phyloP scores from a whole-genome alignment of 192 early-diverging fungal species.

The Entomortierella parvispora region DNA sequence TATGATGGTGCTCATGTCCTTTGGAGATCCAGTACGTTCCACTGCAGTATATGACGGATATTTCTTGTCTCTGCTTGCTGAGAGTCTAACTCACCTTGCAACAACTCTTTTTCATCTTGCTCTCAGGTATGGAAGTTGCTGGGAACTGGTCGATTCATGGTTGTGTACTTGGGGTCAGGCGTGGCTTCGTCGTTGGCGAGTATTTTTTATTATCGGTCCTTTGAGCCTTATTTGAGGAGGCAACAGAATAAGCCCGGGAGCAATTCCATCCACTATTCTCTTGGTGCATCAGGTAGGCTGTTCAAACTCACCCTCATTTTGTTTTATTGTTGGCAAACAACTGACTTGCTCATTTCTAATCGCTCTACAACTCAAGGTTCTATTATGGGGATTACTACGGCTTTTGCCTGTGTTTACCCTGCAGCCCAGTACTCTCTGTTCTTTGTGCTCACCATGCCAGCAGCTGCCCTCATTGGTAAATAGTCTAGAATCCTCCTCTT shows the following conservation, averaged over 20 bases:
- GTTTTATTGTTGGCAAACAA: no score
- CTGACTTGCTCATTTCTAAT: no score
- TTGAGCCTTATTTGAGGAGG: conserved; percentile 49
- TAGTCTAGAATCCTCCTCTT: no score
- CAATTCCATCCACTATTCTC: conserved; percentile 25
- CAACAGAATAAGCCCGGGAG: conserved; percentile 25
- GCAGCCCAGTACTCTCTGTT: conserved; percentile 57
- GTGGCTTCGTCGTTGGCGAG: conserved; percentile 50
- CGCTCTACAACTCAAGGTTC: no score
- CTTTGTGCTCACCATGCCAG: conserved; percentile 64
- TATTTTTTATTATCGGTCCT: conserved; percentile 46
- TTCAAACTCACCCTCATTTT: no score
- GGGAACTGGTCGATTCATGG: conserved; percentile 55
- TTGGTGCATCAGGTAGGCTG: conserved; percentile 59
- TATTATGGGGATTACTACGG: conserved; percentile 61
- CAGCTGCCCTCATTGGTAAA: conserved; percentile 52
- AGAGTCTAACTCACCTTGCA: not conserved
- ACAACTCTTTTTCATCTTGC: not conserved
- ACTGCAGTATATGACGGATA: not conserved
- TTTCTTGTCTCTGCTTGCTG: not conserved
- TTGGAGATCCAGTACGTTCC: conserved; percentile 52
- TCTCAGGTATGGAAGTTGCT: conserved; percentile 35
- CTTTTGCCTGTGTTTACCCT: conserved; percentile 57
- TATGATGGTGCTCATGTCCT: conserved; percentile 58
- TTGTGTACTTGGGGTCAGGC: conserved; percentile 53